Conservation (phyloP, 2,329 filamentous ascomycete species). For the Verticillium klebahnii region DNA sequence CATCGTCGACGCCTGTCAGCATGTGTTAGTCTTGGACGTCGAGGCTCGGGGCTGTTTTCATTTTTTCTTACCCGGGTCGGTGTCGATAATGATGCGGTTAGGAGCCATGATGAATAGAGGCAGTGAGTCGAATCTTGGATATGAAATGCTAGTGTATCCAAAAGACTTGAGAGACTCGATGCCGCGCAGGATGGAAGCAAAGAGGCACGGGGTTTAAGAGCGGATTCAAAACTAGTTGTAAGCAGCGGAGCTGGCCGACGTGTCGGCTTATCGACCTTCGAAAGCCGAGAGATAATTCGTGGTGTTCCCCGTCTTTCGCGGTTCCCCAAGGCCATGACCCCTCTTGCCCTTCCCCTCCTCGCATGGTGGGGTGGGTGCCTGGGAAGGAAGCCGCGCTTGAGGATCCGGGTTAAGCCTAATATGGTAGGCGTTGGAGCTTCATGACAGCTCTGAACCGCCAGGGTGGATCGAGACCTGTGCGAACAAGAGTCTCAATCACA, state of each 20-base stretch:
- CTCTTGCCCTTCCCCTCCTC: not conserved
- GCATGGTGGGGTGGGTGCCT: not conserved
- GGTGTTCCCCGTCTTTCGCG: not conserved
- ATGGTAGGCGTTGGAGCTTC: not conserved
- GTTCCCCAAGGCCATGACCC: not conserved
- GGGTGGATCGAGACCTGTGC: too few species aligned
- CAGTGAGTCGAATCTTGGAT: not conserved
- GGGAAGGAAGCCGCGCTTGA: not conserved
- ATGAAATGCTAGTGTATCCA: not conserved
- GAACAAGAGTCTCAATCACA: not conserved
- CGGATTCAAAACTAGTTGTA: not conserved
- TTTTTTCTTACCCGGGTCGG: constrained; percentile 66
- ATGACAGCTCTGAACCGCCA: not conserved
- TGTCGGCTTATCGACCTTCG: not conserved
- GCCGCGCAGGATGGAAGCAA: not conserved
- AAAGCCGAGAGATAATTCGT: not conserved
- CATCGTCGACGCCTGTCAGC: constrained; percentile 74
- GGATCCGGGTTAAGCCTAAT: not conserved
- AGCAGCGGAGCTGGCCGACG: not conserved
- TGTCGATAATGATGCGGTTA: constrained; percentile 88
- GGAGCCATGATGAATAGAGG: constrained; percentile 48
- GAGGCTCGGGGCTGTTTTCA: not conserved
- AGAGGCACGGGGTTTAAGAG: not conserved
- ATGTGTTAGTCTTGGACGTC: not conserved
- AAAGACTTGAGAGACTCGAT: not conserved